A percentile compares a stretch with the other conserved stretches of the same genome.
Conservation (phyloP, 2,329 filamentous ascomycete genomes). For the Aspergillus persii region DNA sequence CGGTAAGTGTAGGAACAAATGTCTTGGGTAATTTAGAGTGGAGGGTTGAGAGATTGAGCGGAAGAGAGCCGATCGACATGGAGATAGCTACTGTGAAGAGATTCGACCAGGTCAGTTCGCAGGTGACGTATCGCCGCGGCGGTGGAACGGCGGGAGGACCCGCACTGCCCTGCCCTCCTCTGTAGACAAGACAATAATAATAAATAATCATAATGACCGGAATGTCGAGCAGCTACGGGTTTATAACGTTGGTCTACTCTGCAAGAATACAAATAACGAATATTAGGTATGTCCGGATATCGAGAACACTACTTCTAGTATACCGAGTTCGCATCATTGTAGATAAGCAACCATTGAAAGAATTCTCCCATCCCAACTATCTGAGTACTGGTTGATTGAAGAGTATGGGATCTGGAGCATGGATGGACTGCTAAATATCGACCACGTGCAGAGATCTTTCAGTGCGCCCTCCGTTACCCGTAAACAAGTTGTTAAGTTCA, state of each 20-base stretch:
- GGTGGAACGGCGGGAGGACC: not conserved
- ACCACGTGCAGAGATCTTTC: not conserved
- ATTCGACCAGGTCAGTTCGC: not conserved
- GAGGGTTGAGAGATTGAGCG: not conserved
- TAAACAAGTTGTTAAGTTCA: too few species aligned
- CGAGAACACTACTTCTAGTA: not conserved
- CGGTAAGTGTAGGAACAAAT: not conserved
- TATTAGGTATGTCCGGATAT: not conserved
- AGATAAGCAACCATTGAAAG: not conserved
- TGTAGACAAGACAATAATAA: too few species aligned
- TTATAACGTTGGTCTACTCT: not conserved
- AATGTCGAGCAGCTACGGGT: not conserved
- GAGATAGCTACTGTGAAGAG: not conserved
- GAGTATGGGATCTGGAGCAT: not conserved
- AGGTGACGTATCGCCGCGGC: constrained; percentile 11
- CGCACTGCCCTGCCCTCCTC: not conserved
- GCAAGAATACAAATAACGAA: not conserved
- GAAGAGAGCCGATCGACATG: not conserved
- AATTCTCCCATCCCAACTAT: not conserved
- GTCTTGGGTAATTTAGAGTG: not conserved
- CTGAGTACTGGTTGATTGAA: not conserved
- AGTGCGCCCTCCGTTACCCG: not conserved
- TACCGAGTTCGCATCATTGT: not conserved
- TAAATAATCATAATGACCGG: not conserved
- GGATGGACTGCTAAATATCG: not conserved